These are phyloP conservation scores for Rhodotorula mucilaginosa DNA, from an alignment of 1,284 basidiomycete genomes.

Conservation along the genomic window DNA sequence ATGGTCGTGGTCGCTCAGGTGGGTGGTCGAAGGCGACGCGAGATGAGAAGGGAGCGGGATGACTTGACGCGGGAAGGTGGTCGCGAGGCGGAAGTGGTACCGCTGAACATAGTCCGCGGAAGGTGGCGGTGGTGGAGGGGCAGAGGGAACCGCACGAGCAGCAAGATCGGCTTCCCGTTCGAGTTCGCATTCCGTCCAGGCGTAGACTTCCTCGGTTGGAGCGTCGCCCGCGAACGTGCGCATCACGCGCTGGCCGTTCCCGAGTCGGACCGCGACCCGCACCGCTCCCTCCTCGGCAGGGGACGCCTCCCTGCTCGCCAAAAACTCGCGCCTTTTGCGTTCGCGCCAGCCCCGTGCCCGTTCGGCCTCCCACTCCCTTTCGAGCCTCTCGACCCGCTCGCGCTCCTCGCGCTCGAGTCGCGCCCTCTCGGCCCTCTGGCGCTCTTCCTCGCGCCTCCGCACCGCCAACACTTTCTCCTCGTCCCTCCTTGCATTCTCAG, in stretches of 20 bases:
- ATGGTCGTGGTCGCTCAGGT: neutral
- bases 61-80: conserved; percentile 63
- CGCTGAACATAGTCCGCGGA: conserved; percentile 50
- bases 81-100: conserved; percentile 64
- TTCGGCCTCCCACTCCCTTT: conserved; percentile 52
- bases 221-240: conserved; percentile 59
- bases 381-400: conserved; percentile 46
- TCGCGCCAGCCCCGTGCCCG: conserved; percentile 45
- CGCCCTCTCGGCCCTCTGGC: conserved; percentile 45
- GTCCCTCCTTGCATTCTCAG: conserved; percentile 61
- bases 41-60: conserved; percentile 53
- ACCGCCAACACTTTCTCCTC: conserved; percentile 59
- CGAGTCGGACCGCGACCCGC: conserved; percentile 66
- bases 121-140: conserved; percentile 42
- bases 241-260: conserved; percentile 62
- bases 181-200: conserved; percentile 59
- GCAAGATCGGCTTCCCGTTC: neutral
- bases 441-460: conserved; percentile 38
- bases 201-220: conserved; percentile 64
- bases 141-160: neutral
- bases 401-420: conserved; percentile 43
- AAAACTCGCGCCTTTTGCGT: conserved; percentile 52
- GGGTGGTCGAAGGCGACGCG: neutral
- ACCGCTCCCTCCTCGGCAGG: conserved; percentile 51
- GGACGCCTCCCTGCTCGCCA: conserved; percentile 51